A percentile compares a stretch with the other conserved stretches of the same genome.
Conservation (phyloP, 129 eudicot species). For the Lonicera japonica region DNA sequence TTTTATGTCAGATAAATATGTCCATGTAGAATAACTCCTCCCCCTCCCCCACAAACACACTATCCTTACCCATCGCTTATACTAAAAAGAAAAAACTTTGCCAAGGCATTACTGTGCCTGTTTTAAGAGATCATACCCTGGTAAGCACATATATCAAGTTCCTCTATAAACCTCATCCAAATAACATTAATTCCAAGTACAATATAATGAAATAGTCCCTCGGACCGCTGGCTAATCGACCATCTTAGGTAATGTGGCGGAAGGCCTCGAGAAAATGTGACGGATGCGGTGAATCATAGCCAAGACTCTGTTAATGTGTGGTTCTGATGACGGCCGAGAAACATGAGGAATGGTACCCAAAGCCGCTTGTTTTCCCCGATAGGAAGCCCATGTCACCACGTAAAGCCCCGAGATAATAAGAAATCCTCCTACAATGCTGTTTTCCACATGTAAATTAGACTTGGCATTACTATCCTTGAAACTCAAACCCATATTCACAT, state of each 20-base stretch:
- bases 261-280: constrained; percentile 34
- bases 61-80: too few species aligned
- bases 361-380: constrained; percentile 53
- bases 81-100: background rate
- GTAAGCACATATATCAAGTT: background rate
- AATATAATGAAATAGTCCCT: too few species aligned
- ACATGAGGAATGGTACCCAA: constrained; percentile 24
- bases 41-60: too few species aligned
- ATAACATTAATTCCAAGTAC: background rate
- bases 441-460: constrained; percentile 11
- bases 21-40: too few species aligned
- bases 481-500: too few species aligned
- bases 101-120: background rate
- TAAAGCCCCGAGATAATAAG: constrained; percentile 78
- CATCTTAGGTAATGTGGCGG: constrained; percentile 24
- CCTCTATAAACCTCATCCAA: background rate
- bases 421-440: constrained; percentile 83
- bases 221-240: constrained; percentile 16
- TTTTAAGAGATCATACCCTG: background rate
- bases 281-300: constrained; percentile 25
- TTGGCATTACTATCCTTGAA: background rate
- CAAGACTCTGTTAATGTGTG: constrained; percentile 35
- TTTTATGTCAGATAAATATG: too few species aligned
- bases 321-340: constrained; percentile 49
- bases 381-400: constrained; percentile 88